phyloP scores from a whole-genome alignment of 176 grass and related monocot species.

The Aegilops speltoides region DNA sequence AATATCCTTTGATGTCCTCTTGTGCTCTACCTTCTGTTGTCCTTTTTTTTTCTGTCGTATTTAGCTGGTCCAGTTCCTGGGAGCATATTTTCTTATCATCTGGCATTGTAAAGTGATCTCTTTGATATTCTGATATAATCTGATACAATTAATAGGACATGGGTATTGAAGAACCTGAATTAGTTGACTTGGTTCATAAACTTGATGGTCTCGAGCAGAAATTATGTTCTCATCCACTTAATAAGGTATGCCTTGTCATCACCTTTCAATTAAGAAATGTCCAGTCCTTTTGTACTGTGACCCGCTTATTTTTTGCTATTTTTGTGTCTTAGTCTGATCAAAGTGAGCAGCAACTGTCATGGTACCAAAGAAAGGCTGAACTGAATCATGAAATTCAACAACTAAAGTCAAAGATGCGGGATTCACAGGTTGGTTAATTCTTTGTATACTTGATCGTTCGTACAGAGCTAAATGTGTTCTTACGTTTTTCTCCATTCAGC shows the following conservation, averaged over 20 bases:
- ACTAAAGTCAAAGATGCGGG: constrained; percentile 85
- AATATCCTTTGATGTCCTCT: not conserved
- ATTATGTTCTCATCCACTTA: constrained; percentile 69
- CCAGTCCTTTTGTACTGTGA: not conserved
- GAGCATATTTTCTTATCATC: constrained; percentile 12
- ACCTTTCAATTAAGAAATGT: constrained; percentile 26
- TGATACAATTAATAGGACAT: constrained; percentile 72
- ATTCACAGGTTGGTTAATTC: constrained; percentile 75
- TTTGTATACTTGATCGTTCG: constrained; percentile 14
- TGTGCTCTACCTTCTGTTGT: constrained; percentile 16
- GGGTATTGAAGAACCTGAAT: constrained; percentile 84
- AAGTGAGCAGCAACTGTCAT: constrained; percentile 89
- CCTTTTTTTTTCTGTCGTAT: not conserved
- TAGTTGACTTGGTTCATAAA: constrained; percentile 84
- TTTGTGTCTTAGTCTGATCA: constrained; percentile 63
- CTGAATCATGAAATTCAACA: constrained; percentile 93
- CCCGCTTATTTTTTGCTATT: not conserved
- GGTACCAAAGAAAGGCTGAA: constrained; percentile 94
- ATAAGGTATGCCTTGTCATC: constrained; percentile 54
- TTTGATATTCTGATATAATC: constrained; percentile 25
- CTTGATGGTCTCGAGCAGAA: constrained; percentile 85
- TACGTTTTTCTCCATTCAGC: constrained; percentile 43
- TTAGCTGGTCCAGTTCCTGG: not conserved
- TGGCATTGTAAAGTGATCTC: constrained; percentile 20
- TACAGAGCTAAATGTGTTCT: constrained; percentile 24